Conservation (phyloP, 2,329 filamentous ascomycete species). For the Venturia aucupariae region DNA sequence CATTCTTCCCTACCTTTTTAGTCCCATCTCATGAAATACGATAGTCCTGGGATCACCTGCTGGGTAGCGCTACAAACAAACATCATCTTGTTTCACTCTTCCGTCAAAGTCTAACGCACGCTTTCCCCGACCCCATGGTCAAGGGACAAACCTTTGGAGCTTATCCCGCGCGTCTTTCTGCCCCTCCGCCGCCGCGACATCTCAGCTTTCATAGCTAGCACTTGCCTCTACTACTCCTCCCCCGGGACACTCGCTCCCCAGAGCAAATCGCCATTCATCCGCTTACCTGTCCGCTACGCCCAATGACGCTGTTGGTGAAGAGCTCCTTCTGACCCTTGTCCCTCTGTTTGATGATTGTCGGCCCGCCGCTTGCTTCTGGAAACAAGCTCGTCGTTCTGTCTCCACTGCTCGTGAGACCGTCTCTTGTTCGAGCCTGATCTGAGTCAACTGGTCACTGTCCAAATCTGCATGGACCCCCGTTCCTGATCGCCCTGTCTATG, state of each 20-base stretch:
- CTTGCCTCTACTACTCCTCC: not conserved
- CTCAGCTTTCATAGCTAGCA: not conserved
- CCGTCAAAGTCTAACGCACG: constrained; percentile 8
- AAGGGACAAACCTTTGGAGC: constrained; percentile 7
- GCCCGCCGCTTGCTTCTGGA: constrained; percentile 11
- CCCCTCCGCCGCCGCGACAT: constrained; percentile 5
- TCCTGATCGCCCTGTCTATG: not conserved
- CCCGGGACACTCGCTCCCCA: not conserved
- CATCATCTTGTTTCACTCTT: constrained; percentile 13
- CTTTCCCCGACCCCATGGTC: constrained; percentile 4
- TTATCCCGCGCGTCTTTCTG: constrained; percentile 7
- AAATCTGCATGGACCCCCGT: constrained; percentile 9
- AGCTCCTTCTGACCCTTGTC: not conserved
- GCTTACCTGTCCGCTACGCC: constrained; percentile 2
- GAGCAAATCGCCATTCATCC: not conserved
- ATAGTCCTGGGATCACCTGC: constrained; percentile 5
- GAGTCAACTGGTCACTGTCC: constrained; percentile 2
- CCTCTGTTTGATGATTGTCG: constrained; percentile 5
- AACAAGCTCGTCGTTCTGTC: not conserved
- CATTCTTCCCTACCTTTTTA: constrained; percentile 3
- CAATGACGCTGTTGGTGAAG: constrained; percentile 11
- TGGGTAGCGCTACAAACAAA: constrained; percentile 1
- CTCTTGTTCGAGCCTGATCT: not conserved
- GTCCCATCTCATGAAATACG: constrained; percentile 3
- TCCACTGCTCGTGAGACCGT: not conserved